phyloP scores from a whole-genome alignment of 139 green algal genomes.

The Picocystis salinarum region DNA sequence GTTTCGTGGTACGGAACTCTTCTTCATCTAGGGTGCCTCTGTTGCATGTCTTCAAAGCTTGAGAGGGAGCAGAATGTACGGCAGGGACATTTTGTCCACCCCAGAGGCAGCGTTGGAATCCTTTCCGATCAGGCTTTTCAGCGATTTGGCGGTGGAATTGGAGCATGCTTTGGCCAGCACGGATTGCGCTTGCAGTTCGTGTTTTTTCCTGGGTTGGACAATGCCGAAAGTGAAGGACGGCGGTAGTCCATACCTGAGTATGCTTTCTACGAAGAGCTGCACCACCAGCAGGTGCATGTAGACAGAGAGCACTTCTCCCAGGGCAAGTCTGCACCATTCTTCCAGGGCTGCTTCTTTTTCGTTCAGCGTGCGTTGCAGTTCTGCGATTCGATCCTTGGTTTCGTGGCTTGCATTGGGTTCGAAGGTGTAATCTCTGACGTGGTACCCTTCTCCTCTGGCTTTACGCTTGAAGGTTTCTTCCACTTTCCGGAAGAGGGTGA shows the following conservation, averaged over 20 bases:
- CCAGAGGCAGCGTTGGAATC: too few species aligned
- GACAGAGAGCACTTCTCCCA: constrained; percentile 67
- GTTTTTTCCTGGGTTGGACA: too few species aligned
- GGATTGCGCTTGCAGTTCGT: too few species aligned
- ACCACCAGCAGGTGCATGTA: constrained; percentile 83
- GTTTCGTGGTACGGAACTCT: too few species aligned
- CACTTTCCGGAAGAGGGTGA: constrained; percentile 72
- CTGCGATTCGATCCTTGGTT: constrained; percentile 12
- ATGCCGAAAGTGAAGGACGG: constrained; percentile 27
- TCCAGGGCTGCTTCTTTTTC: constrained; percentile 42
- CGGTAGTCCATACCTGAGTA: constrained; percentile 90
- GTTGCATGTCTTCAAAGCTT: too few species aligned
- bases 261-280: constrained; percentile 88
- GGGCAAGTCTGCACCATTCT: constrained; percentile 72
- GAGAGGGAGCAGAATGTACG: too few species aligned
- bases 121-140: too few species aligned
- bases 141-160: too few species aligned
- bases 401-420: constrained; percentile 2
- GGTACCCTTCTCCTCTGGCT: constrained; percentile 7
- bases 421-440: not conserved
- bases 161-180: too few species aligned
- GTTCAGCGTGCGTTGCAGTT: constrained; percentile 38
- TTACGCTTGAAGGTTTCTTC: constrained; percentile 77
- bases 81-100: too few species aligned
- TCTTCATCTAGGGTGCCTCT: too few species aligned